These are phyloP conservation scores for Rhizopus sp. DNA, from an alignment of 371 early-diverging fungal genomes.

Conservation along the genomic window DNA sequence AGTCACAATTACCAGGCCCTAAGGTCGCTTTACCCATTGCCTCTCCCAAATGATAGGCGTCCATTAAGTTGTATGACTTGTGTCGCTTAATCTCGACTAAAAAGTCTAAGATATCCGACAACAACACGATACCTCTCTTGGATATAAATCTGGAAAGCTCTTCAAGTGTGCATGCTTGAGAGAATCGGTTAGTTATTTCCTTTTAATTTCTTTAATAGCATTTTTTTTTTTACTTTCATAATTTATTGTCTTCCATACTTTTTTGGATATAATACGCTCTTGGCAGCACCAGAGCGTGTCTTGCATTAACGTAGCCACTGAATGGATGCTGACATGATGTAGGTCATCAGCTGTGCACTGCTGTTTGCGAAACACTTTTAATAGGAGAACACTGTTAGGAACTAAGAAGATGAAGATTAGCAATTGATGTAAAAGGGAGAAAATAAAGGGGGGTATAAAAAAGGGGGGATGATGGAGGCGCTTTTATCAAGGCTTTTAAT, in stretches of 20 bases:
- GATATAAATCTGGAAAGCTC: slow-evolving; percentile 32
- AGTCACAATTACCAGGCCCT: slow-evolving; percentile 45
- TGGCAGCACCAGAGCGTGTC: slow-evolving; percentile 45
- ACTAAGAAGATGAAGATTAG: slow-evolving; percentile 14
- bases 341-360: slow-evolving; percentile 39
- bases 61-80: slow-evolving; percentile 42
- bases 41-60: slow-evolving; percentile 46
- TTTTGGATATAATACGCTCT: slow-evolving; percentile 48
- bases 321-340: slow-evolving; percentile 37
- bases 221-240: slow-evolving; percentile 47
- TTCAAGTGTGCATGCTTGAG: slow-evolving; percentile 41
- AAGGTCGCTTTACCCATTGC: slow-evolving; percentile 50
- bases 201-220: slow-evolving; percentile 1
- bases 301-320: slow-evolving; percentile 54
- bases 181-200: neutral
- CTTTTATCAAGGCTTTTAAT: neutral
- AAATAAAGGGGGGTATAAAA: neutral
- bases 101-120: slow-evolving; percentile 46
- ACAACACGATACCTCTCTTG: slow-evolving; percentile 29
- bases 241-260: slow-evolving; percentile 46
- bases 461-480: neutral
- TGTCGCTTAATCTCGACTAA: slow-evolving; percentile 43
- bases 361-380: slow-evolving; percentile 43
- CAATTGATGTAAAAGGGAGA: neutral
- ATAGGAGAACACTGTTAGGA: slow-evolving; percentile 39